Evolutionary conservation across 352 stramenopile species (phyloP), one percentile per base, ranked within the genome.

Genomic region (Thalassiosira mediterranea): DNA sequence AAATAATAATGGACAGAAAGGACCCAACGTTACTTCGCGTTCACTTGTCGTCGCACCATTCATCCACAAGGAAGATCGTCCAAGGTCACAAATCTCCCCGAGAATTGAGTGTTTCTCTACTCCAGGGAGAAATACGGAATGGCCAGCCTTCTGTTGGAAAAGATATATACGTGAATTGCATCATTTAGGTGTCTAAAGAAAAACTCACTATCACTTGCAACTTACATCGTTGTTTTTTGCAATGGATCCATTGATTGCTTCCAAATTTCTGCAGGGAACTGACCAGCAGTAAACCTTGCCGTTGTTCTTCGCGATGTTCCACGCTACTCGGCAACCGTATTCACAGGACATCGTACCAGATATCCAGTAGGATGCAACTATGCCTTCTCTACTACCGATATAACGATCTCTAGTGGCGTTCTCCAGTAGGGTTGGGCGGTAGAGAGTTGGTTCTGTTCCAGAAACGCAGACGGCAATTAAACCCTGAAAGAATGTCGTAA

Each of bases 221-320:
- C n/a, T n/a, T n/a, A n/a, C n/a, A n/a, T n/a, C n/a, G n/a, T n/a
- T n/a, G n/a, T n/a, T n/a, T n/a, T n/a, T 29, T 34, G 51, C 2
- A 21, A 54, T 66, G 26, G 38, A 23, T 1, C 54, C 3, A 34
- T 69, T 32, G 17, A 56, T 40, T 15, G 23, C 11, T 66, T 23
- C 38, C 32, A n/a, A n/a, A 49, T 37, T 68, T 60, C 26, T 64
- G 46, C 65, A 77, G 26, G 73, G 73, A 37, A 76, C 73, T 7
- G 52, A 62, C 73, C 73, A 82, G 15, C 59, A 71, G 52, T 62
- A 76, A 21, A 73, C 54, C 31, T 70, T 64, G 25, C 73, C 73
- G 32, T 82, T 60, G 60, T 74, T 82, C n/a, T 62, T 62, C 1
- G 57, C 44, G 64, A 82, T 67, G 19, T 74, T 77, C 73, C 73